Conservation (phyloP, 345 rosid genomes). For the Populus pruinosa region DNA sequence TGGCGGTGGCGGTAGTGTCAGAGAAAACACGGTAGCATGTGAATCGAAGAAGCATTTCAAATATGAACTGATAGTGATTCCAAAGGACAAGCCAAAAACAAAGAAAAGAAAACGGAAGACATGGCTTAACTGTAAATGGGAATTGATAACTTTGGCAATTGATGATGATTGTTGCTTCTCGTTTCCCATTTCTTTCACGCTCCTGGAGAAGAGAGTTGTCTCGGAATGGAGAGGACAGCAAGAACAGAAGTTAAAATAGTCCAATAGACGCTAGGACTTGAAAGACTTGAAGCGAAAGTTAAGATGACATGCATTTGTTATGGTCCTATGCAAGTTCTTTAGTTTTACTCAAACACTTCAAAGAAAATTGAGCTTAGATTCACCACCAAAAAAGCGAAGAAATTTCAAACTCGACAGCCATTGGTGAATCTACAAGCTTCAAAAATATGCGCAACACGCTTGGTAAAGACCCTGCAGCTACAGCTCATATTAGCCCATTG, state of each 20-base stretch:
- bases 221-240: not conserved
- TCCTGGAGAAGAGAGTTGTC: not conserved
- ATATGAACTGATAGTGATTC: constrained; percentile 9
- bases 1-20: not conserved
- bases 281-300: too few species aligned
- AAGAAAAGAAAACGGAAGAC: constrained; percentile 18
- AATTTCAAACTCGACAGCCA: too few species aligned
- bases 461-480: too few species aligned
- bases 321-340: not conserved
- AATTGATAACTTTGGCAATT: constrained; percentile 1
- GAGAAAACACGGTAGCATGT: not conserved
- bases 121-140: not conserved
- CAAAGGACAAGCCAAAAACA: constrained; percentile 29
- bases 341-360: not conserved
- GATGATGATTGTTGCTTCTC: constrained; percentile 6
- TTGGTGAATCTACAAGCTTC: not conserved
- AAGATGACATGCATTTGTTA: too few species aligned
- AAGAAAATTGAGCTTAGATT: too few species aligned
- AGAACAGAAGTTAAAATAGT: too few species aligned
- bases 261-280: too few species aligned
- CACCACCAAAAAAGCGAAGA: too few species aligned
- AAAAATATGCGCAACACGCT: too few species aligned
- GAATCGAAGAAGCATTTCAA: constrained; percentile 10
- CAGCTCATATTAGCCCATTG: too few species aligned
- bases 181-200: constrained; percentile 11